A percentile compares a stretch with the other conserved stretches of the same genome.
Conservation (phyloP, 345 rosid genomes). For the Murraya koenigii region DNA sequence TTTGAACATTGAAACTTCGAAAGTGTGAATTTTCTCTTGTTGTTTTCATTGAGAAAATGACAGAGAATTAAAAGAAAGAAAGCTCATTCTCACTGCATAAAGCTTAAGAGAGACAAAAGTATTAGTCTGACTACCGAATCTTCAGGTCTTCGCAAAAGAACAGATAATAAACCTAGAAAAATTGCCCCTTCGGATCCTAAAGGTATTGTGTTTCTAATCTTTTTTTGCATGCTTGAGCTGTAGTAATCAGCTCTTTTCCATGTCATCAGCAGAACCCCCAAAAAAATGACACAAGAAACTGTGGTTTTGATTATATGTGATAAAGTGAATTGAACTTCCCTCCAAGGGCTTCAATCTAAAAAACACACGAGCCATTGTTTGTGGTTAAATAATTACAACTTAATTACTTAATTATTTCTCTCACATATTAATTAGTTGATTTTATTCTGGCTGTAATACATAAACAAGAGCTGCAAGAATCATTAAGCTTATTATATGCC, state of each 20-base stretch:
- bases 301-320: too few relatives aligned
- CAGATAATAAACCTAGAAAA: constrained; percentile 30
- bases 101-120: constrained; percentile 31
- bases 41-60: constrained; percentile 28
- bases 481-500: background rate
- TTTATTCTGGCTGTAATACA: background rate
- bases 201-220: constrained; percentile 16
- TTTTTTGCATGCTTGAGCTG: constrained; percentile 42
- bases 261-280: constrained; percentile 18
- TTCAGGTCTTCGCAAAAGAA: constrained; percentile 39
- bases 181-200: constrained; percentile 24
- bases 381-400: background rate
- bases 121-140: constrained; percentile 44
- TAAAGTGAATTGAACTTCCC: too few relatives aligned
- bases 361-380: background rate
- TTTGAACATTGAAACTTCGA: too few relatives aligned
- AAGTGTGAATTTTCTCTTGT: background rate
- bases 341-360: too few relatives aligned
- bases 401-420: background rate
- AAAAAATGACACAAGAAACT: too few relatives aligned
- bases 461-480: background rate
- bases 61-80: constrained; percentile 20
- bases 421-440: background rate
- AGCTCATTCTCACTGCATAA: constrained; percentile 53
- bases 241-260: constrained; percentile 27